Conservation (phyloP, 345 rosid genomes). For the Eucalyptus cloeziana region DNA sequence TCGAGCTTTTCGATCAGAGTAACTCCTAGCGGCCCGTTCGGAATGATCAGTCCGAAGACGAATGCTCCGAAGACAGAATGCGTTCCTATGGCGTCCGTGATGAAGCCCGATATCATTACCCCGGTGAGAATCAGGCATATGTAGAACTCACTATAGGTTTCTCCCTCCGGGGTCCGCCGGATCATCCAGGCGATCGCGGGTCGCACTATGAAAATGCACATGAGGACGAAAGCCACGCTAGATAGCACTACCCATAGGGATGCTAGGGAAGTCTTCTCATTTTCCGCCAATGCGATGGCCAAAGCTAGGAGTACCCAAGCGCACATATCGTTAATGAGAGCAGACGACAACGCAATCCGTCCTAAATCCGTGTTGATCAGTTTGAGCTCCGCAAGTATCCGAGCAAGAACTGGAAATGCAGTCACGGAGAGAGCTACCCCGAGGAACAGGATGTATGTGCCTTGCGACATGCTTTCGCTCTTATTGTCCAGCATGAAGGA, state of each 20-base stretch:
- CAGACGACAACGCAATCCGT: slow-evolving; percentile 83
- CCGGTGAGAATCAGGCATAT: slow-evolving; percentile 86
- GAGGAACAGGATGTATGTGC: slow-evolving; percentile 60
- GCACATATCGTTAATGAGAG: slow-evolving; percentile 80
- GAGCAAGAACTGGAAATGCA: slow-evolving; percentile 86
- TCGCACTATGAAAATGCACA: slow-evolving; percentile 50
- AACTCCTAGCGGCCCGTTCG: slow-evolving; percentile 84
- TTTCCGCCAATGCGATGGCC: slow-evolving; percentile 75
- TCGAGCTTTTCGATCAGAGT: slow-evolving; percentile 88
- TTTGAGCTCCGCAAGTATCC: slow-evolving; percentile 86
- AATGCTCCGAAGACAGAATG: slow-evolving; percentile 95
- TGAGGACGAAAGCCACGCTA: slow-evolving; percentile 25
- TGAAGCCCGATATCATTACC: slow-evolving; percentile 85
- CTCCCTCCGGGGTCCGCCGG: slow-evolving; percentile 82
- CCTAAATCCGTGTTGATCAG: slow-evolving; percentile 85
- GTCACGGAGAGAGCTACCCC: slow-evolving; percentile 93
- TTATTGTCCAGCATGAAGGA: slow-evolving; percentile 24
- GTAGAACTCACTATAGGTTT: slow-evolving; percentile 63
- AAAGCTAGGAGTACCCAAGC: slow-evolving; percentile 84
- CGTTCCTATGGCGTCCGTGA: slow-evolving; percentile 91
- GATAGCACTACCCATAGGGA: slow-evolving; percentile 71
- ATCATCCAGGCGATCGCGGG: slow-evolving; percentile 70
- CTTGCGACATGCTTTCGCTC: slow-evolving; percentile 5
- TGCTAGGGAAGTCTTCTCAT: slow-evolving; percentile 32
- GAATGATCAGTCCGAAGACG: slow-evolving; percentile 80